These are phyloP conservation scores for Bombardia bombarda DNA, from an alignment of 495 filamentous ascomycete genomes.

Conservation along the genomic window DNA sequence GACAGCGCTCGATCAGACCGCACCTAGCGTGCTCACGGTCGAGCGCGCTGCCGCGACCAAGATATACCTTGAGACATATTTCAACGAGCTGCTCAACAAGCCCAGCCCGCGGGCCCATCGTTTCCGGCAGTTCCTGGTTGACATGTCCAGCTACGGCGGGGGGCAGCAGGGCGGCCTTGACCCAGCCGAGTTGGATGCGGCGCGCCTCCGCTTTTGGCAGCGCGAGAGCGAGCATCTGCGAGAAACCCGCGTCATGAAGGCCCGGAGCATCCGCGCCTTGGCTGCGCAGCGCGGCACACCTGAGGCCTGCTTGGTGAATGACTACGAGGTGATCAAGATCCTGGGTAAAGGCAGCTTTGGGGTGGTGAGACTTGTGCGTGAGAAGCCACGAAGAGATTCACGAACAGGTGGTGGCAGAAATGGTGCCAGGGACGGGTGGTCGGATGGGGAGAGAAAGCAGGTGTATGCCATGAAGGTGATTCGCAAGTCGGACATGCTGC, in stretches of 20 bases:
- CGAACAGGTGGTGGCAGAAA: not conserved
- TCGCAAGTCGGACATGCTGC: constrained; percentile 82
- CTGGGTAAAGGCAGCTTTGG: constrained; percentile 96
- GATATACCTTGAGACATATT: constrained; percentile 79
- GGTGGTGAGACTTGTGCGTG: constrained; percentile 74
- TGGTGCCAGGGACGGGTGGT: constrained; percentile 17
- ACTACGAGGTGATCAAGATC: constrained; percentile 75
- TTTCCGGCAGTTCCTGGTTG: constrained; percentile 56
- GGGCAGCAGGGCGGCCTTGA: constrained; percentile 5
- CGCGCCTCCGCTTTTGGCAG: constrained; percentile 49
- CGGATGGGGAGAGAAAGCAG: constrained; percentile 32
- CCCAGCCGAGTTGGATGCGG: constrained; percentile 45
- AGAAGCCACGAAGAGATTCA: constrained; percentile 32
- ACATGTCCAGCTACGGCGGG: constrained; percentile 48
- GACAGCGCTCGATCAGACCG: constrained; percentile 22
- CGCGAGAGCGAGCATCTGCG: constrained; percentile 73
- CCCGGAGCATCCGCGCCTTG: constrained; percentile 38
- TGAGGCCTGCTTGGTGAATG: constrained; percentile 27
- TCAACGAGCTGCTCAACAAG: constrained; percentile 50
- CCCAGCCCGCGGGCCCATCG: constrained; percentile 54
- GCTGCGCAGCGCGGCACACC: constrained; percentile 19
- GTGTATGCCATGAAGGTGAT: constrained; percentile 97
- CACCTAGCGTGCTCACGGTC: constrained; percentile 64
- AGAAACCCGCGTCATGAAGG: constrained; percentile 60
- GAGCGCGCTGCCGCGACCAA: constrained; percentile 76